Evolutionary conservation across 2,329 filamentous ascomycete genomes (phyloP).

Genomic region (Daldinia eschscholtzii): DNA sequence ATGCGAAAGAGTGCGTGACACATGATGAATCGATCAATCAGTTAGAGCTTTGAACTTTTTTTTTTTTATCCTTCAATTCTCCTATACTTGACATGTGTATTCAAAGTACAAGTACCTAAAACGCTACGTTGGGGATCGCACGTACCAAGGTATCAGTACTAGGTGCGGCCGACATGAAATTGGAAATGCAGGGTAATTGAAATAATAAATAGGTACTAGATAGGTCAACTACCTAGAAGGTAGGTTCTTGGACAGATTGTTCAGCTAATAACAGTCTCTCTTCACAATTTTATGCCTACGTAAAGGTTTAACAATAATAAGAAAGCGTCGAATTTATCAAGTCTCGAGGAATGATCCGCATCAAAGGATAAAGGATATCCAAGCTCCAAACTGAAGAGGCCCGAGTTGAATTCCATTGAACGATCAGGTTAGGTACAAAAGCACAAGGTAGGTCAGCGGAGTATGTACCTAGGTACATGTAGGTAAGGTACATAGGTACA

Average conservation of each 20-base stretch:
- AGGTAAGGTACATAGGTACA: too few relatives aligned
- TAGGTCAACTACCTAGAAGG: too few relatives aligned
- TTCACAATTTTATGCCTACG: not conserved
- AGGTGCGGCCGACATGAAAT: not conserved
- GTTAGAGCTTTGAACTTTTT: conserved; percentile 31
- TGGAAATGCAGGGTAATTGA: not conserved
- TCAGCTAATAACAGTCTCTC: not conserved
- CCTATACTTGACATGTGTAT: conserved; percentile 17
- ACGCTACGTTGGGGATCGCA: not conserved
- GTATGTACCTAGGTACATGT: too few relatives aligned
- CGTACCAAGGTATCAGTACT: not conserved
- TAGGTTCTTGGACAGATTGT: not conserved
- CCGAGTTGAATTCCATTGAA: too few relatives aligned
- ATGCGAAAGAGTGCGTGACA: conserved; percentile 42
- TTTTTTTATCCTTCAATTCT: conserved; percentile 12
- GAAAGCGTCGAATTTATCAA: not conserved
- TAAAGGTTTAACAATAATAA: not conserved
- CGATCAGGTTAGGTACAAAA: too few relatives aligned
- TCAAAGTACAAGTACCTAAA: not conserved
- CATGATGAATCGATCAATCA: conserved; percentile 38
- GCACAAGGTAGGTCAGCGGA: too few relatives aligned
- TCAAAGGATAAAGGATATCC: conserved; percentile 5
- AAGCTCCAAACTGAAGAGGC: not conserved
- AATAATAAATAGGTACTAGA: not conserved
- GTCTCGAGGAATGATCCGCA: not conserved